Evolutionary conservation across 805 yeast species (phyloP), one percentile per base, ranked within the genome.

Genomic region (Metschnikowia drakensbergensis): DNA sequence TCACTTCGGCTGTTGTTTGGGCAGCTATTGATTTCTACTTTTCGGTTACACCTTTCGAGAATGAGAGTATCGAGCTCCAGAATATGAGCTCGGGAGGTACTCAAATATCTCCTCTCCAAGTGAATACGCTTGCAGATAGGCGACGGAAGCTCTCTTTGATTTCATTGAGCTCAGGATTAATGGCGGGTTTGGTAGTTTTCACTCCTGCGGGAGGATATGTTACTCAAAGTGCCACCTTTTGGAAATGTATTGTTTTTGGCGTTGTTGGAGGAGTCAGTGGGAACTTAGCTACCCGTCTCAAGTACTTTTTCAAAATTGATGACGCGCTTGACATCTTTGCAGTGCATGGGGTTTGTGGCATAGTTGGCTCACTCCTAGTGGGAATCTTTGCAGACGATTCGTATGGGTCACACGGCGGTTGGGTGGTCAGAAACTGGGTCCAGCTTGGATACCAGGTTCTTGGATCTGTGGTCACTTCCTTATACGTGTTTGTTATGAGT

Each of bases 121-220:
- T 31, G 29, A 31, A 10, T 58, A 42, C 48, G 57, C 30, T 48
- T 50, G 38, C 52, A 57, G n/a, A n/a, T 3, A 51, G 52, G 31
- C 39, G 25, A 27, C 32, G 60, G 23, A 68, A 69, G 37, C 29
- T 70, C 3, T 72, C 77, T 0, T 58, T 69, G 58, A 60, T 68
- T 10, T 71, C 76, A 1, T 68, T 70, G 48, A 63, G 67, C 25
- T 68, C 74, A 2, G 77, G 77, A 1, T 47, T 67, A 5, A 68
- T 72, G 65, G 55, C 73, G 1, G 77, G 76, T 0, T 59, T 72
- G 43, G 77, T 72, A 10, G 74, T 68, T 3, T 63, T 67, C 23
- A 72, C 77, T 0, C 76, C 77, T 2, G 74, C 65, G 4, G 77
- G 77, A 9, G 77, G 77, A 0, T 72, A 64, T 48, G 53, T 69